Evolutionary conservation across 2,329 filamentous ascomycete species (phyloP), one percentile per base, ranked within the genome.

Genomic region (Canariomyces notabilis): DNA sequence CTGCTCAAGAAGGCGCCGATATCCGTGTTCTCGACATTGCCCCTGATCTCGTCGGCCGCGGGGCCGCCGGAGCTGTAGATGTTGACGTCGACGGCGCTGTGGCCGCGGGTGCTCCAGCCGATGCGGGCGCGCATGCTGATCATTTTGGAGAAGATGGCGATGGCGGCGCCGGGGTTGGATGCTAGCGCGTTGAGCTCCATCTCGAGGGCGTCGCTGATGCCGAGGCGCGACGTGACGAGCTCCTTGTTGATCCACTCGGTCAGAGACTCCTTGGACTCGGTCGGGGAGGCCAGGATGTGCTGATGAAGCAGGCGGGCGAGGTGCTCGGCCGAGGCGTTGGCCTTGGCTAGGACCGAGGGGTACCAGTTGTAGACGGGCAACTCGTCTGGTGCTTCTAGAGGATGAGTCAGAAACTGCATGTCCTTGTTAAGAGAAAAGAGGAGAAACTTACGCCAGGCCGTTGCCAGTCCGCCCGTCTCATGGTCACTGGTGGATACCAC

Each of bases 1-100:
- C 81, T 71, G 6, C 80, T 73, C 48, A 98, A 68, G 64, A 96
- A 98, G 36, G 77, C 72, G 26, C 93, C 93, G 1, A 98, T 77
- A 20, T 97, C 89, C 0, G 84, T 97, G 63, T 98, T 98, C 72
- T 98, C 93, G 44, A 94, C 83, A 64, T 97, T 97, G 6, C 91
- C 91, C 3, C 79, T 71, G 6, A 95, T 73, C 12, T 76, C 72
- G 35, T 78, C 75, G 1, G 83, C 79, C 31, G 78, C 74, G 0
- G 79, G 74, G 3, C 87, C 82, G 37, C 75, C 74, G 0, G 86
- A 90, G 42, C 87, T 85, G 69, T 97, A 98, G 56, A 98, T 88
- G 66, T 98, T 98, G 39, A 98, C 93, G 63, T 98, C 93, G 6
- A 93, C 89, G 42, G 85, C 93, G 16, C 84, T 86, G 69, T 98